phyloP scores from a whole-genome alignment of 805 yeast species.

The Metschnikowia sp. region DNA sequence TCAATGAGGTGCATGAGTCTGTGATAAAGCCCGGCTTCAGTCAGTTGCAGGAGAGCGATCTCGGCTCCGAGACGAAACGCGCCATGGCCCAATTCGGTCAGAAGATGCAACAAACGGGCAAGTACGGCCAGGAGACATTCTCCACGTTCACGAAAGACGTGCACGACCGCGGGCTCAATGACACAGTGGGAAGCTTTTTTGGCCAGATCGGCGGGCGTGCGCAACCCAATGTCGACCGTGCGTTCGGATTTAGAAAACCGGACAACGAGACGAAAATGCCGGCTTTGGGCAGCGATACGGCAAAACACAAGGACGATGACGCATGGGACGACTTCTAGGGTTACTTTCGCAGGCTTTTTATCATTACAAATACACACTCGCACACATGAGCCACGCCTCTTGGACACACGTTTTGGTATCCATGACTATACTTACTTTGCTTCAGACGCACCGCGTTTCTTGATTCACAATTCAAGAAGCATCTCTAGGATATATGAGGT shows the following conservation, averaged over 20 bases:
- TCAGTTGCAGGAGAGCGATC: slow-evolving; percentile 72
- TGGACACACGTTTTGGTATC: too few relatives aligned
- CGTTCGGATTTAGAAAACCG: slow-evolving; percentile 65
- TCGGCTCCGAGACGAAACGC: slow-evolving; percentile 75
- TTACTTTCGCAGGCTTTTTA: too few relatives aligned
- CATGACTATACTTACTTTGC: too few relatives aligned
- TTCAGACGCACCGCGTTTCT: too few relatives aligned
- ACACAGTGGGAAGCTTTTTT: slow-evolving; percentile 37
- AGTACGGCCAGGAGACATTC: slow-evolving; percentile 67
- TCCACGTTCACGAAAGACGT: slow-evolving; percentile 50
- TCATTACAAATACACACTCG: too few relatives aligned
- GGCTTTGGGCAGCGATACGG: slow-evolving; percentile 40
- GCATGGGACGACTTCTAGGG: slow-evolving; percentile 65
- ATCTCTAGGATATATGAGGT: too few relatives aligned
- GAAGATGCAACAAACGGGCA: slow-evolving; percentile 85
- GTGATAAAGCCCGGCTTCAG: slow-evolving; percentile 90
- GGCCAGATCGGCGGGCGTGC: slow-evolving; percentile 43
- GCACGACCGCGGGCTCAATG: slow-evolving; percentile 38
- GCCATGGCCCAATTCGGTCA: slow-evolving; percentile 98
- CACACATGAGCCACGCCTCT: too few relatives aligned
- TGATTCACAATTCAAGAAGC: too few relatives aligned
- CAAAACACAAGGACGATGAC: slow-evolving; percentile 35
- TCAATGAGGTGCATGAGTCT: slow-evolving; percentile 78
- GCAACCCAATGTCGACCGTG: slow-evolving; percentile 46
- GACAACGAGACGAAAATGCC: slow-evolving; percentile 43